Evolutionary conservation across 2,329 filamentous ascomycete species (phyloP).

Genomic region (Ramichloridium luteum): DNA sequence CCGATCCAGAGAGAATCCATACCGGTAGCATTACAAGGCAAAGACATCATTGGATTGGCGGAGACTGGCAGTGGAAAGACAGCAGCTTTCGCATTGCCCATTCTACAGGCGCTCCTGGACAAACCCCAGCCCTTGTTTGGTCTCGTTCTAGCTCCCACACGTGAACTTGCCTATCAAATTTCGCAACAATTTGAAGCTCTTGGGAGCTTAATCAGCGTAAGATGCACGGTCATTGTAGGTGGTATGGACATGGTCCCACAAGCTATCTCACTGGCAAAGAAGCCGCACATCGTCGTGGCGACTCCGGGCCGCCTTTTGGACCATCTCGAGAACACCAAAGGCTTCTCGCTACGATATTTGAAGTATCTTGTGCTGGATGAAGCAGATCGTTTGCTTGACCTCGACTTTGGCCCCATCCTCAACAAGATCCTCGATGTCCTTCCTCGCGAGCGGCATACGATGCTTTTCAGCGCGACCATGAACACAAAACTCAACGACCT

Average conservation of each 20-base stretch:
- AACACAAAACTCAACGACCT: constrained; percentile 85
- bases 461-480: constrained; percentile 90
- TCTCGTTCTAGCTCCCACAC: constrained; percentile 83
- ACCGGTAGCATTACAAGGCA: constrained; percentile 62
- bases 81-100: constrained; percentile 84
- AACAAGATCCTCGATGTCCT: constrained; percentile 89
- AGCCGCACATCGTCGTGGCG: constrained; percentile 85
- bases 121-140: constrained; percentile 76
- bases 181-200: constrained; percentile 77
- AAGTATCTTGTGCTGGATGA: constrained; percentile 94
- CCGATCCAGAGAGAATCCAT: constrained; percentile 82
- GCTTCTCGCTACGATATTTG: constrained; percentile 69
- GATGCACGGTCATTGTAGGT: constrained; percentile 68
- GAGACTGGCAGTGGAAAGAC: constrained; percentile 96
- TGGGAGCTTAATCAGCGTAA: constrained; percentile 75
- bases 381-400: constrained; percentile 79
- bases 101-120: constrained; percentile 80
- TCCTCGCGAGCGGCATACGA: constrained; percentile 64
- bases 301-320: constrained; percentile 83
- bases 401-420: constrained; percentile 85
- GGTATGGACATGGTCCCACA: constrained; percentile 95
- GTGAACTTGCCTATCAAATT: constrained; percentile 88
- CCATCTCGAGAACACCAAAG: constrained; percentile 92
- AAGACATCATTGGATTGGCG: constrained; percentile 85
- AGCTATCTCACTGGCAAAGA: constrained; percentile 83